phyloP scores from a whole-genome alignment of 2,329 filamentous ascomycete genomes.

The Stachybotrys chlorohalonatus region DNA sequence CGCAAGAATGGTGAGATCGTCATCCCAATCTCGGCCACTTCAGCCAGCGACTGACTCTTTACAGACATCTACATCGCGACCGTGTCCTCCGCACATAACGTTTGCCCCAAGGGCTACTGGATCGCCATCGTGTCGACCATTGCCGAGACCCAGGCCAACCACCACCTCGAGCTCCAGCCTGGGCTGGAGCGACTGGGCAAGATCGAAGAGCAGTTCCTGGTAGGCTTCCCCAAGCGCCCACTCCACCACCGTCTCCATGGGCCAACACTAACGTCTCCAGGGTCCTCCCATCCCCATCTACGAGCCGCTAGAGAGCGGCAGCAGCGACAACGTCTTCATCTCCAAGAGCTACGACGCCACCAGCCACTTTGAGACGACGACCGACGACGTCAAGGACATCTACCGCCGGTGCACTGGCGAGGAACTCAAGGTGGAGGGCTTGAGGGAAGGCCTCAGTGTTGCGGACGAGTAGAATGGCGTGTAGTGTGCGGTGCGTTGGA shows the following conservation, averaged over 20 bases:
- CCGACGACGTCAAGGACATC: conserved; percentile 90
- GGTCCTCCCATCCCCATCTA: conserved; percentile 86
- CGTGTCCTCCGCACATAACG: conserved; percentile 92
- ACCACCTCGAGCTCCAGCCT: conserved; percentile 88
- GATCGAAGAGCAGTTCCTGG: conserved; percentile 97
- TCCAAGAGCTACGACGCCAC: conserved; percentile 98
- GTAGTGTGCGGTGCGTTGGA: neutral
- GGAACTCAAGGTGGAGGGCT: conserved; percentile 78
- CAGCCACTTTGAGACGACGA: conserved; percentile 89
- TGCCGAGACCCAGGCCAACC: conserved; percentile 82
- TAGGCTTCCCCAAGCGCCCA: conserved; percentile 20
- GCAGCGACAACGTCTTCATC: conserved; percentile 87
- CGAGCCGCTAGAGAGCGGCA: conserved; percentile 76
- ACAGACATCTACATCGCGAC: conserved; percentile 93
- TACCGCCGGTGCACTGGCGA: conserved; percentile 77
- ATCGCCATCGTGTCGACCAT: conserved; percentile 98
- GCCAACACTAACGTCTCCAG: conserved; percentile 20
- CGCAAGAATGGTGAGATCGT: conserved; percentile 80
- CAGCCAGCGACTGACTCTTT: neutral
- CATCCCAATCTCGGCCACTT: neutral
- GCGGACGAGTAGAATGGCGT: conserved; percentile 49
- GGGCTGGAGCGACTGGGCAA: conserved; percentile 86
- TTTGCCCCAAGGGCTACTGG: conserved; percentile 98
- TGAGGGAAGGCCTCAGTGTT: conserved; percentile 71
- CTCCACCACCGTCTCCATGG: conserved; percentile 3